A percentile compares a stretch with the other conserved stretches of the same genome.
Conservation (phyloP, 2,329 filamentous ascomycete genomes). For the Paecilomyces variotii region DNA sequence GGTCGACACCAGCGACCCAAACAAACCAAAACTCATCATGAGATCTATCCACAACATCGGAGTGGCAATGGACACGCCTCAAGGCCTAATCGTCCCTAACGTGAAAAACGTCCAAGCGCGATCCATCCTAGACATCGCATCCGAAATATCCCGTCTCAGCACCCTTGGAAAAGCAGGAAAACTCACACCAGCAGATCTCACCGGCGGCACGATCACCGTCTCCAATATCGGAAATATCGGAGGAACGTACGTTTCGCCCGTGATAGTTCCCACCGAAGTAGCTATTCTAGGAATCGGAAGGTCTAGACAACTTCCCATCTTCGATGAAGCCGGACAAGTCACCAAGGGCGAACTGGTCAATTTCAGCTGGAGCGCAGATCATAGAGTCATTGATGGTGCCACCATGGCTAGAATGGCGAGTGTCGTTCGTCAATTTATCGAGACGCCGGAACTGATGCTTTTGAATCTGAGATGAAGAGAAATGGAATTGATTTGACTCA, state of each 20-base stretch:
- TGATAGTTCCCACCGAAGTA: slow-evolving; percentile 85
- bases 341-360: slow-evolving; percentile 73
- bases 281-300: slow-evolving; percentile 85
- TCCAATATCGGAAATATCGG: slow-evolving; percentile 96
- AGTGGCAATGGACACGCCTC: slow-evolving; percentile 87
- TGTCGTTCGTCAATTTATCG: slow-evolving; percentile 66
- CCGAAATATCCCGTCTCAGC: slow-evolving; percentile 68
- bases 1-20: slow-evolving; percentile 56
- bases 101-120: slow-evolving; percentile 72
- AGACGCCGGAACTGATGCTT: slow-evolving; percentile 81
- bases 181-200: slow-evolving; percentile 65
- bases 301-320: slow-evolving; percentile 72
- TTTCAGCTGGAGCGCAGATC: slow-evolving; percentile 95
- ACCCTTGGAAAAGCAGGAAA: slow-evolving; percentile 65
- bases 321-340: slow-evolving; percentile 51
- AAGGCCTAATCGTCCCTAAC: slow-evolving; percentile 83
- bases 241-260: slow-evolving; percentile 81
- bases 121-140: slow-evolving; percentile 69
- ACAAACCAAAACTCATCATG: slow-evolving; percentile 67
- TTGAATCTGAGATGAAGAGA: slow-evolving; percentile 70
- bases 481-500: neutral
- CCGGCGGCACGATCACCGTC: slow-evolving; percentile 84
- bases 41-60: slow-evolving; percentile 89
- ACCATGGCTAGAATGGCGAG: slow-evolving; percentile 89
- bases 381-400: slow-evolving; percentile 87